Evolutionary conservation across 305 asterid species (phyloP).

Genomic region (Fraxinus sp.): DNA sequence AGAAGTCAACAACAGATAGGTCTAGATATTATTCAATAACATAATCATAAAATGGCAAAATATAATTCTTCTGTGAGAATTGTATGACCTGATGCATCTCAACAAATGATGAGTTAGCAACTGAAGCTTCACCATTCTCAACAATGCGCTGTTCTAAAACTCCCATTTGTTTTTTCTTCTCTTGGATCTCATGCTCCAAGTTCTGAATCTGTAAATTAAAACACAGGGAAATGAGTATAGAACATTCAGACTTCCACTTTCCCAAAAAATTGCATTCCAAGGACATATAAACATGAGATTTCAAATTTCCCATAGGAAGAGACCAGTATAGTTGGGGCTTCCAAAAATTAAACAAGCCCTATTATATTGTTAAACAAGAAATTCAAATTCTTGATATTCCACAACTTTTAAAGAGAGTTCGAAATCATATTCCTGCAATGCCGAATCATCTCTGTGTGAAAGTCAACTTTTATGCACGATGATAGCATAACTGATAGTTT

Average conservation of each 20-base stretch:
- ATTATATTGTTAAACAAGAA: neutral
- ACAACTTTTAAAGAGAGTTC: neutral
- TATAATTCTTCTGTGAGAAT: neutral
- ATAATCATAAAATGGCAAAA: neutral
- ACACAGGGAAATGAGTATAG: conserved; percentile 15
- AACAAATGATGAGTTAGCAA: conserved; percentile 70
- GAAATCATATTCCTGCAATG: neutral
- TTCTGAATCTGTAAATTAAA: conserved; percentile 58
- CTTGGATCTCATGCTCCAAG: conserved; percentile 84
- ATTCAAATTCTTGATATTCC: conserved; percentile 1
- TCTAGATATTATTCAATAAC: neutral
- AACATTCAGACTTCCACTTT: conserved; percentile 12
- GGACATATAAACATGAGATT: neutral
- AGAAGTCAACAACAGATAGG: neutral
- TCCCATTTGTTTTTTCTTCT: conserved; percentile 78
- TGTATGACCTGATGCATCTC: conserved; percentile 38
- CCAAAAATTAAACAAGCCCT: neutral
- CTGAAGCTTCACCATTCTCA: conserved; percentile 85
- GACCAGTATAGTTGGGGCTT: neutral
- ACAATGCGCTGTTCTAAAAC: conserved; percentile 73
- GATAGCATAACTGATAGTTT: neutral
- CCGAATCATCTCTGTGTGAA: neutral
- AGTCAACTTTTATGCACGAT: neutral
- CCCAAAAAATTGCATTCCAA: conserved; percentile 16
- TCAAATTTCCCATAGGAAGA: neutral